phyloP scores from a whole-genome alignment of 2,329 filamentous ascomycete species.

The Sporothrix pallida region DNA sequence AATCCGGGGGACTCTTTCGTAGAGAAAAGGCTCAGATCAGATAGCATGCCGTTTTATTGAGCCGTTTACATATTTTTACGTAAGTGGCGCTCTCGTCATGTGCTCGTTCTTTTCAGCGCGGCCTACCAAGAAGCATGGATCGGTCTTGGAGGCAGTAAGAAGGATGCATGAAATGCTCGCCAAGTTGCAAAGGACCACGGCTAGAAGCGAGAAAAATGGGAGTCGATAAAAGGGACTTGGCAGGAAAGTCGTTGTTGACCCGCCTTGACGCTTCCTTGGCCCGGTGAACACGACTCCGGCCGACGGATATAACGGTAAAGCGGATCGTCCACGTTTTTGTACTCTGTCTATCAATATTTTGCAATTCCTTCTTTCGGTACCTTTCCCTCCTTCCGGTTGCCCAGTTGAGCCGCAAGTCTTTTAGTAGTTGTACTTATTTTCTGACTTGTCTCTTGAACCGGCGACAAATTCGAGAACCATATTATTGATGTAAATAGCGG shows the following conservation, averaged over 20 bases:
- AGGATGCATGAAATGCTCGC: neutral
- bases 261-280: neutral
- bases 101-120: neutral
- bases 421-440: no score
- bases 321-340: neutral
- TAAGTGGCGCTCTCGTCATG: neutral
- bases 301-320: neutral
- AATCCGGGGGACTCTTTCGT: neutral
- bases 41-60: neutral
- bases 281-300: neutral
- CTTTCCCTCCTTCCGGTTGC: neutral
- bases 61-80: neutral
- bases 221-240: neutral
- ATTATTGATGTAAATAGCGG: no score
- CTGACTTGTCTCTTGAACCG: no score
- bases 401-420: neutral
- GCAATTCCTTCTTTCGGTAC: neutral
- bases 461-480: no score
- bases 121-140: neutral
- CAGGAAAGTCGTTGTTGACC: neutral
- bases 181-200: slow-evolving; percentile 8
- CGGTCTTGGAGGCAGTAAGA: neutral
- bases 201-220: neutral
- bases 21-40: neutral
- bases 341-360: neutral